Evolutionary conservation across 345 rosid genomes (phyloP), one percentile per base, ranked within the genome.

Genomic region (Passiflora organensis): DNA sequence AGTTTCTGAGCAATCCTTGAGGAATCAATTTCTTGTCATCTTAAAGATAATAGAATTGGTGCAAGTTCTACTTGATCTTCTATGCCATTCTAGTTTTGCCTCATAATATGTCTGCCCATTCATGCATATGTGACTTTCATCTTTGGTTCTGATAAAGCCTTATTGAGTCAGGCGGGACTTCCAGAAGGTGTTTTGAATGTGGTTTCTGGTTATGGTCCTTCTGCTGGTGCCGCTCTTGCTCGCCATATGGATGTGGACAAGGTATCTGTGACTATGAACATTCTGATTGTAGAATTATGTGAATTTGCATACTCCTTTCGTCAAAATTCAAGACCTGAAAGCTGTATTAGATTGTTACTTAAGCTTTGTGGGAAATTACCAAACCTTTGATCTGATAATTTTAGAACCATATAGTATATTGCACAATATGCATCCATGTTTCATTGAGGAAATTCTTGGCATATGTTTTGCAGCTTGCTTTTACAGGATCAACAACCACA

Each of bases 221-320:
- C 82, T 11, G 95, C 96, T 47, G 97, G 97, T 60, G 95, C 96
- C 15, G 86, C 96, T 57, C 72, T 91, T 70, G 81, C 90, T 23
- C 72, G 95, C 67, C 97, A 91, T 70, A 91, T 91, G 97, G 77
- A 83, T 45, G 83, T 91, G 36, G 89, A 87, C 69, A 91, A 91
- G 97, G 97, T 91, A 76, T 48, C 11, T 22, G 25, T 15, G 14
- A 32, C 13, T 22, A 17, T 60, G 12, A 24, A 41, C 37, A 44
- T 16, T 22, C n/a, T 48, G 2, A 48, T 14, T 52, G 5, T 16
- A 22, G 43, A 5, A 22, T 18, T 28, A 18, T 22, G 1, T 32
- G 42, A 46, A 34, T 51, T 15, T 9, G 47, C 28, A 39, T 3
- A 37, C 19, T 20, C 24, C 6, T n/a, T 13, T 5, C 20, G 10